Evolutionary conservation across 2,329 filamentous ascomycete genomes (phyloP), one percentile per base, ranked within the genome.

Genomic region (Atkinsonella hypoxylon): DNA sequence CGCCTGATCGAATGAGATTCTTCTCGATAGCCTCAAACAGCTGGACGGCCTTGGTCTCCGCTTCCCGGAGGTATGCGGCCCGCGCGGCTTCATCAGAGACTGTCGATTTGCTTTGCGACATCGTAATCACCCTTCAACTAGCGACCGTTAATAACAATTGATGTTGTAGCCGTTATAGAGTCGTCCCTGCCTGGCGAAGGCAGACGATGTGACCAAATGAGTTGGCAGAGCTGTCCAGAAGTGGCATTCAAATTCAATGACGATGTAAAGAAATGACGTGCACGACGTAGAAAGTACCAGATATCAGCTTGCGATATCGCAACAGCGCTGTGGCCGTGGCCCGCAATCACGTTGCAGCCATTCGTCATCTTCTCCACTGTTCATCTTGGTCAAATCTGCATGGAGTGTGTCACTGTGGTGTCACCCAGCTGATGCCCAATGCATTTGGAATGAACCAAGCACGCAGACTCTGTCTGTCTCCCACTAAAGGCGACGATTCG

Each of bases 1-100:
- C 59, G 4, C 74, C 73, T 0, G 74, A 67, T 0, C 72, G 70
- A 48, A 77, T 61, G 2, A 77, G 64, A 36, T 65, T 63, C 10
- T 58, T 55, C 48, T 70, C 70, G 53, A 77, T 76, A 51, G 73
- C 72, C 6, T 67, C 58, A 55, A 77, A 77, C 5, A 76, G 64
- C 12, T 61, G 56, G 17, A 66, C 56, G 2, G 74, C 72, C 57
- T 75, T 75, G 50, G 59, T 59, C 55, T 76, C 67, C 4, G 73
- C 73, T n/a, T 72, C 67, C 15, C 63, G 61, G 11, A 76, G 71
- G 12, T 36, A 20, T 1, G 26, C 4, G 3, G 45, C 44, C 15
- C 43, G 45, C 10, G 49, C 49, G 8, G 44, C 49, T 31, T 47
- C 49, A 11, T 47, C 43, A 15, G 44, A 31, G 12, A 39, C 36